Evolutionary conservation across 352 stramenopile species (phyloP).

Genomic region (Phytophthora podocarpi): DNA sequence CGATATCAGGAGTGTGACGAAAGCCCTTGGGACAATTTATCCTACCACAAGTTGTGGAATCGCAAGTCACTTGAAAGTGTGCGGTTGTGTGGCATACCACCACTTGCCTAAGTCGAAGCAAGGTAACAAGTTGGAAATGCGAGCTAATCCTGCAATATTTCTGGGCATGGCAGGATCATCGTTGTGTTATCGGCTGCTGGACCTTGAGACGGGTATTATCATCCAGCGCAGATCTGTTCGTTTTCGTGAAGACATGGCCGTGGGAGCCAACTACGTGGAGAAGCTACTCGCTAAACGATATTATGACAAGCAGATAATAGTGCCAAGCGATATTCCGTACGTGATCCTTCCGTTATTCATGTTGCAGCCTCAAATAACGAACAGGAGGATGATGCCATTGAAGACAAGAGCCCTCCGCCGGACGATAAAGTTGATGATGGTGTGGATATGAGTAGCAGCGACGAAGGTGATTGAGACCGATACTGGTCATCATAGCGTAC

Average conservation of each 20-base stretch:
- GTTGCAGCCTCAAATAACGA: neutral
- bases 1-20: slow-evolving; percentile 10
- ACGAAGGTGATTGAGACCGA: slow-evolving; percentile 4
- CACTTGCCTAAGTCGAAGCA: slow-evolving; percentile 8
- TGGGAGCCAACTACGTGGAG: slow-evolving; percentile 3
- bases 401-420: too few species aligned
- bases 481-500: too few species aligned
- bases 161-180: neutral
- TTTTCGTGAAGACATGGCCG: slow-evolving; percentile 8
- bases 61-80: slow-evolving; percentile 3
- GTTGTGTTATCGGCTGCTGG: slow-evolving; percentile 2
- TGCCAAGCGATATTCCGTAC: slow-evolving; percentile 1
- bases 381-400: too few species aligned
- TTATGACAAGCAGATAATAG: neutral
- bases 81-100: slow-evolving; percentile 5
- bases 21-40: slow-evolving; percentile 10
- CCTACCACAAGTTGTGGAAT: neutral
- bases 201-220: neutral
- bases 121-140: neutral
- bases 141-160: neutral
- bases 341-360: neutral
- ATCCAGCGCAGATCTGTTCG: neutral
- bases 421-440: neutral
- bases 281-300: neutral
- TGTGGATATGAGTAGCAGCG: neutral